Conservation (phyloP, 2,329 filamentous ascomycete species). For the Penicillium digitatum region DNA sequence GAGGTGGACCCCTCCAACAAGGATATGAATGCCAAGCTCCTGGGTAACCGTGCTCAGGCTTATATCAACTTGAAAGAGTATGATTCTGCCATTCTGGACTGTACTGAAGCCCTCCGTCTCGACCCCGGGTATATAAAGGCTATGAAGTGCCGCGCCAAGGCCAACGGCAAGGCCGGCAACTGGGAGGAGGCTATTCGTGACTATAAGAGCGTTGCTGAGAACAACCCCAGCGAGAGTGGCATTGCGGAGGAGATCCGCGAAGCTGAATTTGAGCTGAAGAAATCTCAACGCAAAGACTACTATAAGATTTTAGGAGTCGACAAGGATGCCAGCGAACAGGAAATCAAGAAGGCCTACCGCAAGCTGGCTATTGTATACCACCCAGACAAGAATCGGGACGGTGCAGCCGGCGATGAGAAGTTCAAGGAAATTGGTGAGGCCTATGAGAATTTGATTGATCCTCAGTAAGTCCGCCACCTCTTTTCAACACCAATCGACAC, state of each 20-base stretch:
- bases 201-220: constrained; percentile 79
- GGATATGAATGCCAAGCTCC: constrained; percentile 88
- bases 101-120: constrained; percentile 74
- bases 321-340: constrained; percentile 76
- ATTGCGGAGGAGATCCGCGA: constrained; percentile 81
- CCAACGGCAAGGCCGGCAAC: constrained; percentile 74
- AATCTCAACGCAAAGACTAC: constrained; percentile 95
- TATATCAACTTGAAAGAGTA: constrained; percentile 76
- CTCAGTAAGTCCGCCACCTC: constrained; percentile 63
- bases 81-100: constrained; percentile 76
- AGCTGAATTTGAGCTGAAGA: constrained; percentile 94
- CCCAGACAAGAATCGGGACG: constrained; percentile 89
- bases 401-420: constrained; percentile 75
- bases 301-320: constrained; percentile 92
- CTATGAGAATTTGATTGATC: constrained; percentile 90
- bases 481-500: background rate
- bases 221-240: constrained; percentile 73
- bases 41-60: constrained; percentile 89
- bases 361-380: constrained; percentile 92
- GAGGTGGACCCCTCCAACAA: constrained; percentile 83
- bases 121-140: constrained; percentile 87
- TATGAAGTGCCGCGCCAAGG: constrained; percentile 89
- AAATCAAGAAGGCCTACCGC: constrained; percentile 96
- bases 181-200: constrained; percentile 92
- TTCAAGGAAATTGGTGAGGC: constrained; percentile 99